These are phyloP conservation scores for Hamigera avellanea DNA, from an alignment of 495 filamentous ascomycete species.

Conservation along the genomic window DNA sequence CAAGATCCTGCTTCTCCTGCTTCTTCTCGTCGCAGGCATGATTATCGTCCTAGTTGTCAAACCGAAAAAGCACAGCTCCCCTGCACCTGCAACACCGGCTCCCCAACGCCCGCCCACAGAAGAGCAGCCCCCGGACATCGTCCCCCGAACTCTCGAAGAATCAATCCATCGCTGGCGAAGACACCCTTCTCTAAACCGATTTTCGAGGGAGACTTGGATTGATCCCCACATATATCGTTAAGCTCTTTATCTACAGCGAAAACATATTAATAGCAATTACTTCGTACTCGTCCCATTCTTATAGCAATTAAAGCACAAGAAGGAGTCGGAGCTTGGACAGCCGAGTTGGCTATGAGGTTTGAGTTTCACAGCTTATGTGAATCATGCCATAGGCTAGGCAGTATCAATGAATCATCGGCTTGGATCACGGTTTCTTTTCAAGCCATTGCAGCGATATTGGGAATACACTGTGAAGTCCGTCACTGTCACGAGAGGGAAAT, in stretches of 20 bases:
- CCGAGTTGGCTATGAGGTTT: too few species aligned
- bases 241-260: background rate
- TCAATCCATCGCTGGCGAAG: conserved; percentile 5
- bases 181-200: conserved; percentile 12
- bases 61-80: conserved; percentile 44
- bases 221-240: conserved; percentile 26
- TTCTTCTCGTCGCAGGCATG: conserved; percentile 71
- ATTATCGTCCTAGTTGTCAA: conserved; percentile 82
- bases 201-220: conserved; percentile 23
- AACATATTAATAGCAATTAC: background rate
- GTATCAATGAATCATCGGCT: too few species aligned
- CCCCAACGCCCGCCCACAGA: conserved; percentile 5
- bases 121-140: conserved; percentile 4
- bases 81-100: conserved; percentile 9
- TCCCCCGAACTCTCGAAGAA: conserved; percentile 4
- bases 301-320: too few species aligned
- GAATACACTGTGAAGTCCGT: too few species aligned
- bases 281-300: too few species aligned
- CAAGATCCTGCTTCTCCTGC: conserved; percentile 78
- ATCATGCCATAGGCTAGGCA: background rate
- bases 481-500: too few species aligned
- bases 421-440: too few species aligned
- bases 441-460: too few species aligned
- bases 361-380: background rate
- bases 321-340: too few species aligned